Evolutionary conservation across 345 rosid genomes (phyloP).

Genomic region (Lenwebbia sp.): DNA sequence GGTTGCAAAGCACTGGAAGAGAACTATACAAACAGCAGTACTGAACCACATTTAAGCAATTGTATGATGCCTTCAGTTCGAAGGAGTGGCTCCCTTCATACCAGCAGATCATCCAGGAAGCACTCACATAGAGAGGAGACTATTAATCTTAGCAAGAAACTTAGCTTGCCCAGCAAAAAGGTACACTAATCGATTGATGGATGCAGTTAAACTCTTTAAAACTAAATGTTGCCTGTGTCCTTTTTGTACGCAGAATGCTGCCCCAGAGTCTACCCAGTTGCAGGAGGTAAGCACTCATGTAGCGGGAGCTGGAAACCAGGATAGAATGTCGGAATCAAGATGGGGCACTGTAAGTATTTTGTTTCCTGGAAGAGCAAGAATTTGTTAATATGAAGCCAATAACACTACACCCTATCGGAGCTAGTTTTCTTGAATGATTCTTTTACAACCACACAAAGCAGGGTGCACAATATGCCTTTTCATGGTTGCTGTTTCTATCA

Average conservation of each 20-base stretch:
- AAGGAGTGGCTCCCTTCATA: conserved; percentile 18
- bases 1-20: conserved; percentile 46
- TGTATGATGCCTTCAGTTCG: conserved; percentile 24
- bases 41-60: conserved; percentile 17
- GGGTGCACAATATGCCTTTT: not conserved
- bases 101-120: conserved; percentile 24
- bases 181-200: conserved; percentile 13
- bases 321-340: conserved; percentile 12
- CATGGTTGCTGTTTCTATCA: not conserved
- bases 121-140: conserved; percentile 7
- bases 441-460: not conserved
- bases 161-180: conserved; percentile 35
- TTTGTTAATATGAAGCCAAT: not conserved
- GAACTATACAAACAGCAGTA: conserved; percentile 5
- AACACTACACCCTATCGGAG: not conserved
- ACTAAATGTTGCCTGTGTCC: not conserved
- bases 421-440: not conserved
- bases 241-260: conserved; percentile 19
- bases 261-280: conserved; percentile 9
- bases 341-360: conserved; percentile 10
- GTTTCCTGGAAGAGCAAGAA: not conserved
- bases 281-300: conserved; percentile 17
- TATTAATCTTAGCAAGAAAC: conserved; percentile 26
- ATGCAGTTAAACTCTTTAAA: not conserved
- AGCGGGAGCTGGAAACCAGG: conserved; percentile 9